Base-by-base conservation (phyloP, 768 basidiomycete species). In the Hemileccinum impolitum region DNA sequence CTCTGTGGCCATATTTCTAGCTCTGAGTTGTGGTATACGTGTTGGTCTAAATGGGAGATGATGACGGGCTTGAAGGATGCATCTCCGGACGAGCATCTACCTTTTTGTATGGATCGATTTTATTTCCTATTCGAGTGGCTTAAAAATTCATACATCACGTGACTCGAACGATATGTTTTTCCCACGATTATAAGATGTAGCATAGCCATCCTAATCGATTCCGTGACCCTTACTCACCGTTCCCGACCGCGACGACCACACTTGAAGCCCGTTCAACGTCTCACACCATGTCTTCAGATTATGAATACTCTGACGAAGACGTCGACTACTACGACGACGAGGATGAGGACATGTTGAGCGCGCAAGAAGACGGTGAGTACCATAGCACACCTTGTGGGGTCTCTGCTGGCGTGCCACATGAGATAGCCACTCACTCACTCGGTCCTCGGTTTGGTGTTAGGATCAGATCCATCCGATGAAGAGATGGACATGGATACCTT, bases 401-500 rank as follows among this genome's bases (percentile, higher is more conserved):
- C 53, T 62, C 58, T 58, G 59, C 47, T 45, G 28, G 53, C 47
- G 57, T 39, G 62, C 61, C 55, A 63, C 58, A 45, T 31, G 28
- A 47, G 40, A 42, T 38, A 35, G 3, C 17, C 40, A 11, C 42
- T 18, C 17, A 34, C 59, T 69, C 46, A 59, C 67, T 47, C 63
- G 53, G 45, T 50, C 43, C 39, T 53, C 39, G 43, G 35, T 52
- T 36, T 43, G 7, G 6, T 39, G 26, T 1, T 48, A 78, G 76
- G 51, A 26, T 75, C 74, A 32, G 72, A 72, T 21, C 67, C 70
- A 4, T 70, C 65, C 14, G 81, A 80, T 17, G 81, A 82, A 47
- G 87, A 86, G 28, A 79, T 87, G 71, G 86, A 85, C 52, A 78
- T 85, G 73, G 86, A 85, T 54, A 73, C 72, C 40, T 78, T 75